phyloP scores from a whole-genome alignment of 1,284 basidiomycete genomes.

The Amylostereum areolatum region DNA sequence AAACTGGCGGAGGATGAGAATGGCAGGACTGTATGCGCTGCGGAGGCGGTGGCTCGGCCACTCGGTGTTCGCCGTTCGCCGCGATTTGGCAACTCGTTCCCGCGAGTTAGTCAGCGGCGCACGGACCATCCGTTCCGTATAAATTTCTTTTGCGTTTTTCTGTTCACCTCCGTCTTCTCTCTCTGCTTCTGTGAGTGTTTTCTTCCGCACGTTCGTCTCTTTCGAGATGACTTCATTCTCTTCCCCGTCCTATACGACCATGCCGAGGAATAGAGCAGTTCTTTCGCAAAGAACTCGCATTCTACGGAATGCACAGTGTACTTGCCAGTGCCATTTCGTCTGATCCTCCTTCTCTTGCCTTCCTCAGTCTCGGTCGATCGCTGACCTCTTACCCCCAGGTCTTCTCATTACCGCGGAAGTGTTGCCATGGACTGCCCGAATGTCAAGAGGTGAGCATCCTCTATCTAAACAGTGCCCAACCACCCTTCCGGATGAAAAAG shows the following conservation, averaged over 20 bases:
- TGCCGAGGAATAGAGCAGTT: conserved; percentile 69
- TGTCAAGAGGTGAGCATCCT: conserved; percentile 21
- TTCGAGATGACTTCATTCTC: conserved; percentile 70
- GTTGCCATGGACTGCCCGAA: neutral
- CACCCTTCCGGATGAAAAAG: conserved; percentile 45
- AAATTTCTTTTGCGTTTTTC: conserved; percentile 2
- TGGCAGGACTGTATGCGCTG: neutral
- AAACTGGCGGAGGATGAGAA: neutral
- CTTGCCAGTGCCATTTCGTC: conserved; percentile 82
- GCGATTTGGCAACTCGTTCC: neutral
- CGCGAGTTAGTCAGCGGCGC: conserved; percentile 9
- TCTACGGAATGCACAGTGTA: conserved; percentile 59
- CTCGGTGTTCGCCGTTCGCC: too few species aligned
- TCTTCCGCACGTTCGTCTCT: conserved; percentile 9
- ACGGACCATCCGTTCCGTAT: conserved; percentile 9
- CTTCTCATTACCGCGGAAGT: conserved; percentile 6
- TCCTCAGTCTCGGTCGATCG: conserved; percentile 1
- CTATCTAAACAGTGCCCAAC: conserved; percentile 8
- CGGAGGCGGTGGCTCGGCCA: neutral
- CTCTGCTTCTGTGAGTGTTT: neutral
- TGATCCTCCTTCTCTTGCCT: conserved; percentile 34
- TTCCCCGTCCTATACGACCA: conserved; percentile 81
- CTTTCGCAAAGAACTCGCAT: conserved; percentile 67
- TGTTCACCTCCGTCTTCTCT: neutral
- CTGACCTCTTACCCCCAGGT: conserved; percentile 10